Conservation (phyloP, 108 stramenopile genomes). For the Nitzschia palea region DNA sequence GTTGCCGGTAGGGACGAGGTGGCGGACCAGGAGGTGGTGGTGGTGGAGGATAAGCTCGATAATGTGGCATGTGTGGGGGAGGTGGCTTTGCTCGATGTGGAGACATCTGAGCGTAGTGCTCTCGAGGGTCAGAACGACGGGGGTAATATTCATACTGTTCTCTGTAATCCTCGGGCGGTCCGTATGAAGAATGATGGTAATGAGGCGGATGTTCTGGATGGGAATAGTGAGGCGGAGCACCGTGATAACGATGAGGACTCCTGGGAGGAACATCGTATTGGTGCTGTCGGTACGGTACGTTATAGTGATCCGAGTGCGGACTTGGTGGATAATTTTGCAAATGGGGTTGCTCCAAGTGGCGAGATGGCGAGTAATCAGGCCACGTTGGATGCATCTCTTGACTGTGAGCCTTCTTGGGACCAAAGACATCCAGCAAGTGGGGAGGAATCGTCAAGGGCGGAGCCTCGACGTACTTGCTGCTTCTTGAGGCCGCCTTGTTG, state of each 20-base stretch:
- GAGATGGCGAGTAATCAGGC: constrained; percentile 12
- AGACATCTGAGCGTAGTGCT: constrained; percentile 11
- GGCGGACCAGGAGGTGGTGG: constrained; percentile 15
- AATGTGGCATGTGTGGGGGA: neutral
- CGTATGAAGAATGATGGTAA: too few species aligned
- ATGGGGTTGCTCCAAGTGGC: constrained; percentile 6
- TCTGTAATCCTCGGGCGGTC: constrained; percentile 13
- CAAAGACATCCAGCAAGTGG: constrained; percentile 19
- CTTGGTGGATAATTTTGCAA: constrained; percentile 8
- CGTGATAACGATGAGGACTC: neutral
- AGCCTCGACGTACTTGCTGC: constrained; percentile 22
- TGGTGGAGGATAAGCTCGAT: constrained; percentile 3
- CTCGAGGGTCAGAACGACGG: constrained; percentile 2
- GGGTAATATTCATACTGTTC: constrained; percentile 18
- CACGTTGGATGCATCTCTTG: neutral
- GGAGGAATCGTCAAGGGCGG: constrained; percentile 38
- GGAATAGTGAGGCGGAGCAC: too few species aligned
- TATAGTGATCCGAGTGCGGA: constrained; percentile 9
- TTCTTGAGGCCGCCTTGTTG: constrained; percentile 1
- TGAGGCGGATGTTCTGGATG: constrained; percentile 7
- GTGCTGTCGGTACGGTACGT: neutral
- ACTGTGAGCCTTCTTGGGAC: constrained; percentile 17
- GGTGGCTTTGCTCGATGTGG: constrained; percentile 17
- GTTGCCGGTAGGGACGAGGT: constrained; percentile 11
- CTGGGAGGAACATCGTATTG: constrained; percentile 14